Conservation (phyloP, 345 rosid species). For the Brassica nigra region DNA sequence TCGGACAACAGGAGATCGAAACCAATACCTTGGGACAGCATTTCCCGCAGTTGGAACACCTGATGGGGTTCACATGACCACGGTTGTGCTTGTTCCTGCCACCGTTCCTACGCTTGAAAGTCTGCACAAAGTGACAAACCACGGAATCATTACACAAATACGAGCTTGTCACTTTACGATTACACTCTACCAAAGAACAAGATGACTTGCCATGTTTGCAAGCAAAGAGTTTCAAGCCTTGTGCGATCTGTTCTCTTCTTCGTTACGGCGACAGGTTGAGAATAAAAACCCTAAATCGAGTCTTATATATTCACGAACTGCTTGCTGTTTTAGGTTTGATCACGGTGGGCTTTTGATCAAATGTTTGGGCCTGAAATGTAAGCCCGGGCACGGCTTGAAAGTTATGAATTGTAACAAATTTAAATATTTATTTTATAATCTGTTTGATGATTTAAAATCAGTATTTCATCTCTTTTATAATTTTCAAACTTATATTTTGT, state of each 20-base stretch:
- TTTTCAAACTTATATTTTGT: background rate
- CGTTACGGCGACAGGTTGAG: conserved; percentile 1
- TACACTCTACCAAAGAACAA: background rate
- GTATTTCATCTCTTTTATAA: background rate
- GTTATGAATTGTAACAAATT: background rate
- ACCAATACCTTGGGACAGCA: conserved; percentile 80
- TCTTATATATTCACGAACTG: background rate
- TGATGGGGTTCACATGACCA: conserved; percentile 83
- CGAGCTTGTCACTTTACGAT: background rate
- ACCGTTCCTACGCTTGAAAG: conserved; percentile 92
- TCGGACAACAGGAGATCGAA: background rate
- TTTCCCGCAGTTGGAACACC: conserved; percentile 96
- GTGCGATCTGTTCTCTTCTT: background rate
- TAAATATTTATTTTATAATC: background rate
- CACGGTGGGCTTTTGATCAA: background rate
- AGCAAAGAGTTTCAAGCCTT: conserved; percentile 6
- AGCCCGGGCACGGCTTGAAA: background rate
- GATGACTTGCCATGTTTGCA: conserved; percentile 30
- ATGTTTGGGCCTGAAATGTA: background rate
- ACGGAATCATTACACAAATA: background rate
- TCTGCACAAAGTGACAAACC: conserved; percentile 41
- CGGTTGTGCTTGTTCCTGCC: conserved; percentile 97
- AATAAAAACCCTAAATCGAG: background rate
- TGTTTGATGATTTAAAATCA: background rate
- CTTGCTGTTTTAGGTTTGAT: background rate